Conservation (phyloP, 2,329 filamentous ascomycete genomes). For the Colletotrichum sublineola region DNA sequence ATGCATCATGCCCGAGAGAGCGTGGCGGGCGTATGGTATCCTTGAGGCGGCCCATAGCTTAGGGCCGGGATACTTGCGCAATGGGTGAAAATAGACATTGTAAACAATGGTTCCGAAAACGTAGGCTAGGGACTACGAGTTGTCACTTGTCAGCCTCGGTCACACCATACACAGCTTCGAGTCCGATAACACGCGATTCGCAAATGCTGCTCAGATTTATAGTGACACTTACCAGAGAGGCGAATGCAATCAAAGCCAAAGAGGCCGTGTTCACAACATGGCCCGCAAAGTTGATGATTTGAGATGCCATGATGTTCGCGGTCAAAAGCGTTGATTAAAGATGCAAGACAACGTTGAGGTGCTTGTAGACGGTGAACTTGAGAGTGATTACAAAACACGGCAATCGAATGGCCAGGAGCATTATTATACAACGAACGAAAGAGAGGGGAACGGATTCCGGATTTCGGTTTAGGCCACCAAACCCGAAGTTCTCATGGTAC, state of each 20-base stretch:
- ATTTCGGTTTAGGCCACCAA: neutral
- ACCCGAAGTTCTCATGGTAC: neutral
- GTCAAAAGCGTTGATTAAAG: neutral
- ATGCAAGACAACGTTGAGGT: neutral
- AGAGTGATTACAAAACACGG: too few relatives aligned
- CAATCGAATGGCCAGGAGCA: neutral
- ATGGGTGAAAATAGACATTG: slow-evolving; percentile 28
- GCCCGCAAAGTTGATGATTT: neutral
- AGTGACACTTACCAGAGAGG: neutral
- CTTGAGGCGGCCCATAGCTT: slow-evolving; percentile 34
- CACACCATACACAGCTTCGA: too few relatives aligned
- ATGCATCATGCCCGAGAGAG: slow-evolving; percentile 30
- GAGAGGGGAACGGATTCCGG: neutral
- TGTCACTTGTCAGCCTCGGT: neutral
- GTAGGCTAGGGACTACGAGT: neutral
- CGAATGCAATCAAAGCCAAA: neutral
- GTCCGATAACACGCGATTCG: neutral
- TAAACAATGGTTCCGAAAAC: slow-evolving; percentile 9
- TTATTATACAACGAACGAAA: neutral
- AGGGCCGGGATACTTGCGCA: slow-evolving; percentile 29
- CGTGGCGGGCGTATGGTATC: neutral
- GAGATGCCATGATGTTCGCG: neutral
- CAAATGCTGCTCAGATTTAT: neutral
- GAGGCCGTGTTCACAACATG: neutral
- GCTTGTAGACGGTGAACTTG: neutral